These are phyloP conservation scores for Colletotrichum aenigma DNA, from an alignment of 2,329 filamentous ascomycete genomes.

Conservation along the genomic window DNA sequence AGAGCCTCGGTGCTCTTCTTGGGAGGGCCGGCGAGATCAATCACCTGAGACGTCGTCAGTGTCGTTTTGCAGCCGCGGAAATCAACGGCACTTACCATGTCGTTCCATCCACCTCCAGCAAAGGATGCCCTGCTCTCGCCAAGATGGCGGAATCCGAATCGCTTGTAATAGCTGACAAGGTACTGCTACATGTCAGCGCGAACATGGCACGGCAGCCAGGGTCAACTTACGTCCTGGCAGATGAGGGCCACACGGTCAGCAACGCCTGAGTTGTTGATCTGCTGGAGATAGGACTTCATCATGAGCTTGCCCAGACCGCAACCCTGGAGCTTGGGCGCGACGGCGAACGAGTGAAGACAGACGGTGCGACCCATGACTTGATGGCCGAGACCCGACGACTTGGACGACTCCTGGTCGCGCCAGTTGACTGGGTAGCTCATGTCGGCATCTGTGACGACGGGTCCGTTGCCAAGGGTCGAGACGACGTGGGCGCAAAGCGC, in stretches of 20 bases:
- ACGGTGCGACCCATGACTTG: conserved; percentile 76
- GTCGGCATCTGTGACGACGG: conserved; percentile 72
- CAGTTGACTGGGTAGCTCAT: conserved; percentile 78
- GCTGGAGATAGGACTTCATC: conserved; percentile 77
- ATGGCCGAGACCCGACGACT: conserved; percentile 61
- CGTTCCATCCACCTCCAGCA: conserved; percentile 80
- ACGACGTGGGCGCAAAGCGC: conserved; percentile 81
- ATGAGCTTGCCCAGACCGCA: conserved; percentile 76
- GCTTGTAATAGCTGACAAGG: conserved; percentile 76
- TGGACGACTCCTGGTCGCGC: conserved; percentile 48
- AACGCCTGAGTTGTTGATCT: conserved; percentile 72
- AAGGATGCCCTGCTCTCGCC: conserved; percentile 74
- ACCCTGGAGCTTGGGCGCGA: conserved; percentile 76
- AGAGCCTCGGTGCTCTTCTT: conserved; percentile 13
- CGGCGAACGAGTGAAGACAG: conserved; percentile 81
- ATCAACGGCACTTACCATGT: conserved; percentile 67
- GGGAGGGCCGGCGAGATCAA: conserved; percentile 25
- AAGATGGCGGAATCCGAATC: conserved; percentile 72
- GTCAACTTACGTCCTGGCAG: conserved; percentile 66
- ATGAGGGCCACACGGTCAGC: conserved; percentile 78
- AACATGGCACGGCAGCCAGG: not conserved
- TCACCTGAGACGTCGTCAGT: conserved; percentile 22
- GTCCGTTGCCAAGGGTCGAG: conserved; percentile 70
- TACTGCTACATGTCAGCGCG: conserved; percentile 43
- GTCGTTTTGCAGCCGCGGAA: not conserved